Base-by-base conservation (phyloP, 805 yeast species). In the Saturnispora besseyi region DNA sequence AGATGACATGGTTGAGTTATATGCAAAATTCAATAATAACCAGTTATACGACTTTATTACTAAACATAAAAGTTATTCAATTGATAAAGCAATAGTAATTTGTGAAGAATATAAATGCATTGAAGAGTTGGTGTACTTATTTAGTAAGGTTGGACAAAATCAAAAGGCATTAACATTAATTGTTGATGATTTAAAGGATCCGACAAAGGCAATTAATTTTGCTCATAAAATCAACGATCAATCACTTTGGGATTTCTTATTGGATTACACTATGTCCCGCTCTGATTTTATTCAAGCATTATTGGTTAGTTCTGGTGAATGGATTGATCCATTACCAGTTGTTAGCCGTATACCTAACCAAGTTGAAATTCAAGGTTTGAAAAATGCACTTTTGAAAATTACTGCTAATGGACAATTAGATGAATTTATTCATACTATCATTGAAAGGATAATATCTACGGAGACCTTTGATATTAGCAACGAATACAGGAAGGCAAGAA, bases 61-160 rank as follows among this genome's bases (percentile, higher is more conserved):
- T 56, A 71, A 69, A 44, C 78, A 79, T 53, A 74, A 73, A 28
- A 78, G 82, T 56, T 85, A 84, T 61, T 77, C 85, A 53, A 77
- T 89, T 41, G 84, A 80, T 40, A 57, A 62, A 31, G 96, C 96
- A 0, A 77, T 90, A n/a, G 64, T 67, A 12, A 62, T 83, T 1
- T 87, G 95, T 58, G 80, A 81, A 52, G 51, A 62, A 10, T 68
- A 73, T 22, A 72, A 73, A 1, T 73, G 76, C 38, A 74, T 73
- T 38, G 79, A 82, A 38, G 98, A 91, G 59, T 70, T 89, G 38
- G 95, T 93, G 0, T 89, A 79, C 59, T 65, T 93, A 30, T 73
- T 87, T 53, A 95, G 96, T 4, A 79, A 80, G 57, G 81, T 86
- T 26, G 98, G 99, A 1, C 85, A 86, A 56, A 79, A 82, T 50